Conservation (phyloP, 129 eudicot genomes). For the Glebionis coronaria region DNA sequence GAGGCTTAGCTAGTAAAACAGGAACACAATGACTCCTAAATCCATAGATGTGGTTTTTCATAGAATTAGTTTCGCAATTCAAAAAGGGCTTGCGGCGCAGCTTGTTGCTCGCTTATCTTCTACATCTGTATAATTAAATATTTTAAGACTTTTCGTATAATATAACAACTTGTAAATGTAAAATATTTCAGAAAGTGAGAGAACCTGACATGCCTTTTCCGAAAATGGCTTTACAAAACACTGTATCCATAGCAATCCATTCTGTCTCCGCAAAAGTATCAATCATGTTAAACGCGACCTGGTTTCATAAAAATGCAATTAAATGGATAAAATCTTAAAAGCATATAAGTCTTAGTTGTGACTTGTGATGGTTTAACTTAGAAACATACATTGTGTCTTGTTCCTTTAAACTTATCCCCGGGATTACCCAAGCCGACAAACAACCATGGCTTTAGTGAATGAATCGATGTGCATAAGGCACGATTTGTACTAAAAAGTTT, state of each 20-base stretch:
- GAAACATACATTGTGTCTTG: slow-evolving; percentile 72
- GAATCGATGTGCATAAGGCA: slow-evolving; percentile 39
- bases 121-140: too few species aligned
- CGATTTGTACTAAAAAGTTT: slow-evolving; percentile 29
- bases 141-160: too few species aligned
- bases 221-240: slow-evolving; percentile 73
- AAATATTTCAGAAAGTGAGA: background rate
- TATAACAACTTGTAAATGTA: too few species aligned
- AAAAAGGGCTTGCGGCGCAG: too few species aligned
- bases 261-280: slow-evolving; percentile 68
- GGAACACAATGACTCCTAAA: too few species aligned
- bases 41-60: too few species aligned
- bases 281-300: slow-evolving; percentile 88
- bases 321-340: too few species aligned
- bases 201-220: slow-evolving; percentile 64
- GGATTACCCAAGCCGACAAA: slow-evolving; percentile 92
- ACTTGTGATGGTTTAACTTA: too few species aligned
- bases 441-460: slow-evolving; percentile 69
- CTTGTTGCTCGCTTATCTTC: too few species aligned
- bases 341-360: too few species aligned
- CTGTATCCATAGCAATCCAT: slow-evolving; percentile 59
- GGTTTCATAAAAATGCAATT: background rate
- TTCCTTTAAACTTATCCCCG: slow-evolving; percentile 71
- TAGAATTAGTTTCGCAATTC: too few species aligned
- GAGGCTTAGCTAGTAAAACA: slow-evolving; percentile 88